These are phyloP conservation scores for Sequoia sempervirens DNA, from an alignment of 75 land plant genomes.

Conservation along the genomic window DNA sequence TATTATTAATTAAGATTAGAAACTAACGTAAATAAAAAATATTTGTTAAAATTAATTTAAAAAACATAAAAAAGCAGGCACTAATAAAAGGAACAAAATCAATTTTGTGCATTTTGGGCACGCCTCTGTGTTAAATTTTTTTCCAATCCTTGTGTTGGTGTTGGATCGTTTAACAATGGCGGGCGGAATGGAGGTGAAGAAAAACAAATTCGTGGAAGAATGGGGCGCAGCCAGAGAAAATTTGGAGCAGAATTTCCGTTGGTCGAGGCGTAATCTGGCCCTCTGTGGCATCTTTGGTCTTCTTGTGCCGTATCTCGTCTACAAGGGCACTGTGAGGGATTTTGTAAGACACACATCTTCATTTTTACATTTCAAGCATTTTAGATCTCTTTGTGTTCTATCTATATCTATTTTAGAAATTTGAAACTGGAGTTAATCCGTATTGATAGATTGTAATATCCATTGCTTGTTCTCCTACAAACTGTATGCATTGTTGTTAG, in stretches of 20 bases:
- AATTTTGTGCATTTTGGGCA: background rate
- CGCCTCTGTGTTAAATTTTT: background rate
- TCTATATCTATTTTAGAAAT: background rate
- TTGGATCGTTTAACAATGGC: constrained; percentile 41
- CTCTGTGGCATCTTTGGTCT: constrained; percentile 76
- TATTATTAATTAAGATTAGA: too few species aligned
- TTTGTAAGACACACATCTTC: constrained; percentile 35
- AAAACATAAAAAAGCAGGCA: too few species aligned
- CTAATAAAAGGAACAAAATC: background rate
- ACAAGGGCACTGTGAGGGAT: constrained; percentile 77
- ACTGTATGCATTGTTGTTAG: background rate
- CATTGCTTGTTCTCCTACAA: background rate
- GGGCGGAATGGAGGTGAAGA: constrained; percentile 87
- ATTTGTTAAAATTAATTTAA: too few species aligned
- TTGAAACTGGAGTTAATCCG: background rate
- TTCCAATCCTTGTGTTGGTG: background rate
- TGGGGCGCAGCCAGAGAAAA: constrained; percentile 77
- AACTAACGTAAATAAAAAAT: too few species aligned
- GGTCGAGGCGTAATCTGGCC: constrained; percentile 68
- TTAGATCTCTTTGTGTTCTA: background rate
- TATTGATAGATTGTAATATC: background rate
- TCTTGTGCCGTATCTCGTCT: constrained; percentile 67
- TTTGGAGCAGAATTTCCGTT: constrained; percentile 81
- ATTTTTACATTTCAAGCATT: background rate
- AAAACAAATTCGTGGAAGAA: constrained; percentile 78